Evolutionary conservation across 176 grass and related monocot genomes (phyloP), one percentile per base, ranked within the genome.

Genomic region (Leersia perrieri): DNA sequence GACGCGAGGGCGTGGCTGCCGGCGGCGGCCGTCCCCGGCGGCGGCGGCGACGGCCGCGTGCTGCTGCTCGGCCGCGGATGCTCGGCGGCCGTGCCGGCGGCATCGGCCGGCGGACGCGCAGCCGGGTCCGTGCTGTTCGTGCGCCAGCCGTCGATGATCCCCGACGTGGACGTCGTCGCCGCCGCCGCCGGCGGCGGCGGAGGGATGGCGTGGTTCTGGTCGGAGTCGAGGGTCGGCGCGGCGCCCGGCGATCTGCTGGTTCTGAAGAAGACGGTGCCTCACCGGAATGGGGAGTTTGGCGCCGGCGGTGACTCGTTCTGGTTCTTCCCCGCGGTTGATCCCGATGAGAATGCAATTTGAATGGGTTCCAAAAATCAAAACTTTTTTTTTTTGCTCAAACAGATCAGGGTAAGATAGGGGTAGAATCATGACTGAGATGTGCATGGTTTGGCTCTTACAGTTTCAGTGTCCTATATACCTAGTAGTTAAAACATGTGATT

Each of bases 281-380:
- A 89, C 22, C 42, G 64, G 33, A 49, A 67, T 30, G 63, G 87
- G 32, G 15, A 18, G 41, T 80, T 84, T 76, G n/a, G 40, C 5
- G 29, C 53, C 5, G 14, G 14, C 7, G 87, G 82, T 14, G 82
- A 85, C 64, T 84, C 87, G 11, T 85, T 89, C 82, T 89, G 87
- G 87, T 89, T 89, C 82, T 84, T 89, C 87, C 87, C 87, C 2
- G 76, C 30, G 51, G 70, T 76, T 53, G 87, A 89, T 85, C 51
- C 35, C 26, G 72, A 73, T 33, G 76, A 80, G 63, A 58, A 28
- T 1, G 44, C 73, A 3, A 70, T 3, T 7, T 57, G 22, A 57
- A 57, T 2, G 23, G 20, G 7, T n/a, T 57, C 51, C 8, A 39
- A 1, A 6, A 6, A 39, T 3, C 38, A 4, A 20, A 1, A 7